phyloP scores from a whole-genome alignment of 495 filamentous ascomycete genomes.

The Clohesyomyces aquaticus region DNA sequence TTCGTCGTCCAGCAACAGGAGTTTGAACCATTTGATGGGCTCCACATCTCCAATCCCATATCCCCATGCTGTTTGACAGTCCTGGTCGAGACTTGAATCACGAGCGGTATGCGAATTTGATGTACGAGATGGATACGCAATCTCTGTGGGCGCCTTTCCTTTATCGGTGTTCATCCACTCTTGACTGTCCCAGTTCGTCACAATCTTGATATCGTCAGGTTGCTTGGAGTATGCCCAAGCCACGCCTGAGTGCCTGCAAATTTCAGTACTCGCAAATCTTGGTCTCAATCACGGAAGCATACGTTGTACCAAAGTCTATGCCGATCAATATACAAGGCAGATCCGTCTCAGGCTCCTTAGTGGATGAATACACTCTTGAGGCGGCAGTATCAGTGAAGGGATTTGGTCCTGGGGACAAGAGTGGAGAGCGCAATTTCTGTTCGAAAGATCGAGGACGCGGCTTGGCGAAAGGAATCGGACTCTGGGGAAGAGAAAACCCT shows the following conservation, averaged over 20 bases:
- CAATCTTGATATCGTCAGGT: conserved; percentile 22
- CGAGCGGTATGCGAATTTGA: too few species aligned
- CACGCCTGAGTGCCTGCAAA: conserved; percentile 24
- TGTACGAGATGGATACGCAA: too few species aligned
- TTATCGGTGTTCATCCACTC: conserved; percentile 1
- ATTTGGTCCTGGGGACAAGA: too few species aligned
- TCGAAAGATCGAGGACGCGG: too few species aligned
- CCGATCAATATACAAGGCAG: conserved; percentile 12
- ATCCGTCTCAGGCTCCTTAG: background rate
- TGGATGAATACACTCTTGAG: too few species aligned
- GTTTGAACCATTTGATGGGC: conserved; percentile 28
- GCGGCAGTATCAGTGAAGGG: too few species aligned
- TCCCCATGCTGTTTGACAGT: conserved; percentile 21
- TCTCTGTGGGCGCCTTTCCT: conserved; percentile 16
- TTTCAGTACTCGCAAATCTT: background rate
- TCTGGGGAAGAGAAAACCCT: too few species aligned
- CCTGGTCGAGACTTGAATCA: too few species aligned
- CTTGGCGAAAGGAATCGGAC: too few species aligned
- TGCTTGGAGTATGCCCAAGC: conserved; percentile 19
- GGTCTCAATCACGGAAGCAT: background rate
- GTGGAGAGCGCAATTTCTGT: too few species aligned
- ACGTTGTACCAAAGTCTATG: conserved; percentile 38
- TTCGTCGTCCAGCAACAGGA: conserved; percentile 17
- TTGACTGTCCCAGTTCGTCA: conserved; percentile 18
- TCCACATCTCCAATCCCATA: conserved; percentile 18